A percentile compares a stretch with the other conserved stretches of the same genome.
Conservation (phyloP, 1,284 basidiomycete species). For the Ustilago tritici region DNA sequence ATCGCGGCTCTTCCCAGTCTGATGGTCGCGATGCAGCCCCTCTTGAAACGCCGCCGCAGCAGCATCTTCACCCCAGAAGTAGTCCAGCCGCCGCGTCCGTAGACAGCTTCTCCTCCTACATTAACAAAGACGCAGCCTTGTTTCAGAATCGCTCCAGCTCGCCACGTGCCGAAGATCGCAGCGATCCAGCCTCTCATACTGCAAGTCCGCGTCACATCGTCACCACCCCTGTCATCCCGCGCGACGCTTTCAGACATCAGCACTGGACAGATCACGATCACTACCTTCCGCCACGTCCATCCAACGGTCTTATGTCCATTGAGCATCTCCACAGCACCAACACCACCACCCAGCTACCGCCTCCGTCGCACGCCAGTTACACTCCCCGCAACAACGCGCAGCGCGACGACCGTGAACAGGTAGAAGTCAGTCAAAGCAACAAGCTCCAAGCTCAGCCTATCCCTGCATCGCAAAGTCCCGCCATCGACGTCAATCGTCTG, state of each 20-base stretch:
- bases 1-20: conserved; percentile 35
- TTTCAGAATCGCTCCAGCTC: conserved; percentile 54
- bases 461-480: conserved; percentile 28
- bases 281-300: neutral
- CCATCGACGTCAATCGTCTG: conserved; percentile 42
- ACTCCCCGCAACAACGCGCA: neutral
- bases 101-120: conserved; percentile 57
- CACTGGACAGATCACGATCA: conserved; percentile 32
- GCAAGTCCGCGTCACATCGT: conserved; percentile 39
- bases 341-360: conserved; percentile 9
- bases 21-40: conserved; percentile 27
- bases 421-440: neutral
- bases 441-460: conserved; percentile 4
- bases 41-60: conserved; percentile 23
- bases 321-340: conserved; percentile 30
- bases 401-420: conserved; percentile 2
- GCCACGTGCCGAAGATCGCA: conserved; percentile 46
- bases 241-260: conserved; percentile 47
- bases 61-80: conserved; percentile 31
- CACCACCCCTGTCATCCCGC: conserved; percentile 41
- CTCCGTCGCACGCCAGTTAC: neutral
- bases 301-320: conserved; percentile 35
- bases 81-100: conserved; percentile 53
- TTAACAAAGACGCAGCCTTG: conserved; percentile 52
- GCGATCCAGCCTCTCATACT: conserved; percentile 38